phyloP scores from a whole-genome alignment of 768 basidiomycete species.

The Austroboletus eburneus region DNA sequence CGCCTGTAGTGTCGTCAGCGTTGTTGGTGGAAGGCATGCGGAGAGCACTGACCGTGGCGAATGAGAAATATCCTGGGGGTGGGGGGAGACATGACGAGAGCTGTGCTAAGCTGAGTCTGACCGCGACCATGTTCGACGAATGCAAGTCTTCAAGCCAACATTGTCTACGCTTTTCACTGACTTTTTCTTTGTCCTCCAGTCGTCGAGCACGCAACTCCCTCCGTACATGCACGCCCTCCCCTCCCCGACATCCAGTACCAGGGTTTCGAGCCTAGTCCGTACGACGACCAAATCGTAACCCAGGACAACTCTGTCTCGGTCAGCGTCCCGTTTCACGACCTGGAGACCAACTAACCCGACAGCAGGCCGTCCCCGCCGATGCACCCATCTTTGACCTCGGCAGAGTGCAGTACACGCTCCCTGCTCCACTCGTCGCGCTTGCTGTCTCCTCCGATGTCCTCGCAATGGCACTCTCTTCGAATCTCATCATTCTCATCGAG shows the following conservation, averaged over 20 bases:
- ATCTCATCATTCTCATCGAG: constrained; percentile 83
- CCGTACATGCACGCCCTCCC: constrained; percentile 35
- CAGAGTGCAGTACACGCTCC: constrained; percentile 83
- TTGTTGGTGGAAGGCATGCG: not conserved
- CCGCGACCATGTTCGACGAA: constrained; percentile 58
- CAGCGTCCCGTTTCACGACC: not conserved
- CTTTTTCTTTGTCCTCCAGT: constrained; percentile 52
- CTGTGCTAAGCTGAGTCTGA: not conserved
- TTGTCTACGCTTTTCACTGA: not conserved
- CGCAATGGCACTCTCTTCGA: constrained; percentile 75
- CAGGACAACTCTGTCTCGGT: constrained; percentile 32
- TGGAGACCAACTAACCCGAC: constrained; percentile 7
- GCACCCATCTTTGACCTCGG: constrained; percentile 77
- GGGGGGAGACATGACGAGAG: constrained; percentile 31
- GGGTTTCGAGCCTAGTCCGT: constrained; percentile 79
- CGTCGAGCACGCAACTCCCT: constrained; percentile 76
- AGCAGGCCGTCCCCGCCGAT: constrained; percentile 36
- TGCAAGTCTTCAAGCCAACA: constrained; percentile 38
- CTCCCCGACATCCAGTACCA: constrained; percentile 72
- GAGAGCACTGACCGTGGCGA: constrained; percentile 65
- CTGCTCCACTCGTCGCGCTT: constrained; percentile 77
- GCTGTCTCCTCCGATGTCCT: constrained; percentile 85
- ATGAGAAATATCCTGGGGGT: constrained; percentile 77
- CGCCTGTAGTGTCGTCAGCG: constrained; percentile 45
- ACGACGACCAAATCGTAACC: constrained; percentile 46